phyloP scores from a whole-genome alignment of 2,329 filamentous ascomycete genomes.

The Fusarium metavorans region DNA sequence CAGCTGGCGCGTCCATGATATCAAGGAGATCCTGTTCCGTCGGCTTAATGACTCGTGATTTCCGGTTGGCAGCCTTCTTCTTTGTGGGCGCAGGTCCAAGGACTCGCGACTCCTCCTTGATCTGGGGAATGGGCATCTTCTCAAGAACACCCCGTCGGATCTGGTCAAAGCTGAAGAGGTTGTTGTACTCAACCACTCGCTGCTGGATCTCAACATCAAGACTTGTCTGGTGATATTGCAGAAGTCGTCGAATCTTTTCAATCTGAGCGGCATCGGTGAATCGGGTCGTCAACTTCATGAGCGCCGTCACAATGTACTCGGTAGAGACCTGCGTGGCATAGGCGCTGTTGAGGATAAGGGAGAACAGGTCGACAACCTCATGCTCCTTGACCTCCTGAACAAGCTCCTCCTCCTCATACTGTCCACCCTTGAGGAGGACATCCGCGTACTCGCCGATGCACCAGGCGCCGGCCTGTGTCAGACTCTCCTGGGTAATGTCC shows the following conservation, averaged over 20 bases:
- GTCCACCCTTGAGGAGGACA: constrained; percentile 85
- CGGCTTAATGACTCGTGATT: constrained; percentile 81
- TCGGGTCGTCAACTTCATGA: constrained; percentile 94
- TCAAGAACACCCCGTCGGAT: constrained; percentile 92
- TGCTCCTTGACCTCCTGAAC: constrained; percentile 84
- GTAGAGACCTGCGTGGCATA: constrained; percentile 92
- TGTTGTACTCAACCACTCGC: constrained; percentile 93
- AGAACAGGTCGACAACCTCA: constrained; percentile 94
- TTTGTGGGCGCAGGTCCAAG: constrained; percentile 83
- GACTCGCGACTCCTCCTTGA: constrained; percentile 93
- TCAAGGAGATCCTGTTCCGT: constrained; percentile 94
- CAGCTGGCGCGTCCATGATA: constrained; percentile 82
- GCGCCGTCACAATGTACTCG: constrained; percentile 94
- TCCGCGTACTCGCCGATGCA: constrained; percentile 98
- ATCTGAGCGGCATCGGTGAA: constrained; percentile 87
- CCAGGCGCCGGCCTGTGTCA: constrained; percentile 95
- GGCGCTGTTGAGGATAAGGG: constrained; percentile 91
- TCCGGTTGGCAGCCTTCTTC: constrained; percentile 77
- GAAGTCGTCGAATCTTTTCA: constrained; percentile 83
- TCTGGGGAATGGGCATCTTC: constrained; percentile 97
- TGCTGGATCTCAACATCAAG: constrained; percentile 97
- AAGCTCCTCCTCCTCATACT: constrained; percentile 94
- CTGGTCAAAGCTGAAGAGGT: constrained; percentile 91
- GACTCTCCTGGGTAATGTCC: constrained; percentile 96
- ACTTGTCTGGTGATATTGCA: constrained; percentile 84